Evolutionary conservation across 306 rosid species (phyloP).

Genomic region (Purshia tridentata): DNA sequence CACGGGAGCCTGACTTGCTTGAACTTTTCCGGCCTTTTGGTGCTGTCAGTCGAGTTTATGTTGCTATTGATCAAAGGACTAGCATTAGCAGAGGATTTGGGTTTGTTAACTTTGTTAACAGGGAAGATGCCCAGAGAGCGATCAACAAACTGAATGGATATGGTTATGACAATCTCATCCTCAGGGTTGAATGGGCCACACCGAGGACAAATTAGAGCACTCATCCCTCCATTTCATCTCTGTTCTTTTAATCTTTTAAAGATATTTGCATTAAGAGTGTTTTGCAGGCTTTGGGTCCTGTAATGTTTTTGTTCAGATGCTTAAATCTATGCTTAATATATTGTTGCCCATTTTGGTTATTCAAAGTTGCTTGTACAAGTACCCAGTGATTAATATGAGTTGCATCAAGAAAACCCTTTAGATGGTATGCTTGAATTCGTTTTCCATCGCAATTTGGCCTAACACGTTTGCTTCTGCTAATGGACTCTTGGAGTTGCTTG

Average conservation of each 20-base stretch:
- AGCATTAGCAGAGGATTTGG: conserved; percentile 92
- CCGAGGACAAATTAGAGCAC: conserved; percentile 51
- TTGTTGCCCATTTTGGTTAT: conserved; percentile 7
- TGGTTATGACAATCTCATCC: conserved; percentile 81
- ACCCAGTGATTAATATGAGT: neutral
- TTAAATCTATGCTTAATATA: neutral
- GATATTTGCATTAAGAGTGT: conserved; percentile 9
- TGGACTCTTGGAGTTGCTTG: neutral
- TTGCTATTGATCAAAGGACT: conserved; percentile 87
- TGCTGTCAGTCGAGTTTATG: conserved; percentile 82
- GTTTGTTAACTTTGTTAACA: conserved; percentile 86
- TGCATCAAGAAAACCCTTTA: neutral
- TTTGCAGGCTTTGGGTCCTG: conserved; percentile 10
- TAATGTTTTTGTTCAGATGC: conserved; percentile 4
- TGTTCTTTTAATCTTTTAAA: neutral
- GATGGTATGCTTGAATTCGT: neutral
- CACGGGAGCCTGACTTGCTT: conserved; percentile 85
- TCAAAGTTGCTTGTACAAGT: neutral
- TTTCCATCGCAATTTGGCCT: neutral
- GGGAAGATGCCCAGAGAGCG: conserved; percentile 93
- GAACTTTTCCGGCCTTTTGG: conserved; percentile 97
- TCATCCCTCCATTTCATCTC: neutral
- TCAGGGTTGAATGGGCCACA: conserved; percentile 70
- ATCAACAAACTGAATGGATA: conserved; percentile 91
- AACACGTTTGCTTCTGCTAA: neutral